Evolutionary conservation across 2,329 filamentous ascomycete species (phyloP), one percentile per base, ranked within the genome.

Genomic region (Fusarium sp.): DNA sequence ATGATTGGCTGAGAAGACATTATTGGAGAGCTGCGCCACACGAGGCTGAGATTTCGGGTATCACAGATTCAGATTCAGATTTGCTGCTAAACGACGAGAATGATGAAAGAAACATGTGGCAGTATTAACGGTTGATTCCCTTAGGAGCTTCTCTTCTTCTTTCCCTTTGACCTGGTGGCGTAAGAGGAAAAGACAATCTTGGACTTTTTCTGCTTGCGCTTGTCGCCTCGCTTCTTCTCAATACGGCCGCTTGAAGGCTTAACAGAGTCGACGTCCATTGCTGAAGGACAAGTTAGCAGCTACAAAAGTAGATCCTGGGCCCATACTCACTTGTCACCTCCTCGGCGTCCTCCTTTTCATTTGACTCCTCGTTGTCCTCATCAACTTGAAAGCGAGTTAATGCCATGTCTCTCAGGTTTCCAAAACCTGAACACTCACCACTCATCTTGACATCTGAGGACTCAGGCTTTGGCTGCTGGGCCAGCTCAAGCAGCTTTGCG

Each of bases 401-500:
- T 39, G 23, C 27, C 9, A 16, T 27, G 35, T 37, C 23, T 52
- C 6, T 14, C 4, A 34, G 5, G 20, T 35, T 43, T 18, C 41
- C 30, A 32, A 48, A 30, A 25, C 43, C 64, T 32, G 27, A 20
- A 20, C 52, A 65, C 76, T 84, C 80, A 76, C 80, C 81, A 61
- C 86, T 84, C 81, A 90, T 88, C 66, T 85, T 85, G 75, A 88
- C 83, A 74, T 90, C 85, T 62, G 84, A 82, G 66, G 84, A 81
- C 75, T 85, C 82, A n/a, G 93, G 92, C 82, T 93, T 95, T 70
- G 94, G 92, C 80, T 95, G 92, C 67, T 92, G 88, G 56, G 93
- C 93, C 77, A 97, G 83, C 82, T 95, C 95, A 80, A 95, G 88
- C 70, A 98, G 88, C 85, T 97, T 98, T 71, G 94, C 93, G 43